Conservation (phyloP, 2,329 filamentous ascomycete species). For the Rhinocladiella mackenziei region DNA sequence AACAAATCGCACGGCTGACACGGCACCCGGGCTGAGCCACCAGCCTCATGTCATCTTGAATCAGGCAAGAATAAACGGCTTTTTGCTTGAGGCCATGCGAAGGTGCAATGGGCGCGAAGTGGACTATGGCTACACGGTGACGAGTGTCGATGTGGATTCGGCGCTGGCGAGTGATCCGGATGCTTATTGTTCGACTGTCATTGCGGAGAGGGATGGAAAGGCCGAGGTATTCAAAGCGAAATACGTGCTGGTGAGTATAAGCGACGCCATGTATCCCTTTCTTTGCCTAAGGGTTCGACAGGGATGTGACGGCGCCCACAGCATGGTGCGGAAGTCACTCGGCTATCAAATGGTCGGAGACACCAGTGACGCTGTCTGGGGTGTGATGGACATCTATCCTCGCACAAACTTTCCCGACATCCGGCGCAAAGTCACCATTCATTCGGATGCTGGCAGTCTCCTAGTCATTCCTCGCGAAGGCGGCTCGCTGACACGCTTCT, state of each 20-base stretch:
- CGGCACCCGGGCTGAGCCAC: slow-evolving; percentile 50
- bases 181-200: slow-evolving; percentile 46
- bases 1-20: slow-evolving; percentile 52
- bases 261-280: background rate
- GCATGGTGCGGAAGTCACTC: slow-evolving; percentile 38
- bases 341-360: slow-evolving; percentile 57
- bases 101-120: slow-evolving; percentile 44
- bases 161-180: slow-evolving; percentile 35
- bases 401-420: slow-evolving; percentile 50
- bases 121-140: slow-evolving; percentile 54
- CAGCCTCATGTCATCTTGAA: slow-evolving; percentile 56
- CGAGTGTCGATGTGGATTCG: slow-evolving; percentile 49
- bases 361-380: slow-evolving; percentile 51
- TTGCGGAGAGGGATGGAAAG: slow-evolving; percentile 40
- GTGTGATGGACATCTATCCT: slow-evolving; percentile 53
- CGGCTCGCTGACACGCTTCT: slow-evolving; percentile 57
- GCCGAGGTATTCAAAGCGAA: slow-evolving; percentile 32
- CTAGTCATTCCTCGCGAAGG: slow-evolving; percentile 54
- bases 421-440: slow-evolving; percentile 48
- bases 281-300: slow-evolving; percentile 12
- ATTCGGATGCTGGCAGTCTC: slow-evolving; percentile 45
- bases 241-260: slow-evolving; percentile 42
- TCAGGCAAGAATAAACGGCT: slow-evolving; percentile 52
- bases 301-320: slow-evolving; percentile 50
- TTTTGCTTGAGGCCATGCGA: slow-evolving; percentile 52